Evolutionary conservation across 106 monocot genomes (phyloP), one percentile per base, ranked within the genome.

Genomic region (Alisma plantagoaquatica): DNA sequence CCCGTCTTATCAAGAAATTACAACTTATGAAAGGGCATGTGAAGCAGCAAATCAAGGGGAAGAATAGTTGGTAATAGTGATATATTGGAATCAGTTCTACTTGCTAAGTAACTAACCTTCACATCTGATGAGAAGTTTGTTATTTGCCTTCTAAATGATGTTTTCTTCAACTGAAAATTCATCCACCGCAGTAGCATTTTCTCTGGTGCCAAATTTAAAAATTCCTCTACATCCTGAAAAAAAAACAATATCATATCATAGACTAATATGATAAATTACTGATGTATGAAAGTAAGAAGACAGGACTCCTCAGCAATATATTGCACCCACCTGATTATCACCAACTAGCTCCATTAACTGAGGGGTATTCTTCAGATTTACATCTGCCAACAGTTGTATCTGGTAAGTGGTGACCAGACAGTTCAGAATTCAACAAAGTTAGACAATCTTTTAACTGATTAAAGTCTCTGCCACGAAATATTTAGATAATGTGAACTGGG

Each of bases 91-190:
- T n/a, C n/a, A n/a, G n/a, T n/a, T n/a, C n/a, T n/a, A n/a, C n/a
- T n/a, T n/a, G n/a, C n/a, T n/a, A n/a, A n/a, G n/a, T n/a, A n/a
- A n/a, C n/a, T n/a, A n/a, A 59, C 68, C 59, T 68, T 68, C 8
- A 68, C 27, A 51, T 68, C 68, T 28, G 59, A 59, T 20, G 68
- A 68, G 43, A 68, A 68, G 48, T 68, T 68, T 38, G 46, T 59
- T 2, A 68, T 41, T 0, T 33, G 22, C 43, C 33, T 68, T 23
- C 41, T 30, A 41, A 51, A 68, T 18, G 59, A 27, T 50, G 31
- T 50, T 59, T 68, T 68, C 50, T 59, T 68, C 22, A 68, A 43
- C 10, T 59, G 68, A 50, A 68, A 68, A 31, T 68, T 68, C 68
- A 68, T 68, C 68, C 68, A 68, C 24, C 27, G 41, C 28, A 68